Conservation (phyloP, 805 yeast species). For the Schizosaccharomyces octosporus region DNA sequence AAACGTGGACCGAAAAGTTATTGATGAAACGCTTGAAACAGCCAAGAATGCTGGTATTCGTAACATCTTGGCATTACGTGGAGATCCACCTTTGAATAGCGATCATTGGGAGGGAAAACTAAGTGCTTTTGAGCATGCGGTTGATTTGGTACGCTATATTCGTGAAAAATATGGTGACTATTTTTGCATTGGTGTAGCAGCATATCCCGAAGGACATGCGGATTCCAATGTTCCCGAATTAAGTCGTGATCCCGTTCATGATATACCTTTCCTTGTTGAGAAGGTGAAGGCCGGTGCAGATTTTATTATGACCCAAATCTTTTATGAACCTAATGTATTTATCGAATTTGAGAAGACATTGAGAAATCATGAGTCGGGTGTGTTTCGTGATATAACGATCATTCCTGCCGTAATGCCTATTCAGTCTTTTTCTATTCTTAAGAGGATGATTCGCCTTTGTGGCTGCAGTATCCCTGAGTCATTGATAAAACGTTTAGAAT, state of each 20-base stretch:
- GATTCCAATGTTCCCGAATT: constrained; percentile 31
- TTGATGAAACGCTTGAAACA: constrained; percentile 50
- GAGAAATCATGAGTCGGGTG: constrained; percentile 13
- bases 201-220: constrained; percentile 92
- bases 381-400: constrained; percentile 26
- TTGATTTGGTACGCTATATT: constrained; percentile 67
- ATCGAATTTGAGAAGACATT: constrained; percentile 29
- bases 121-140: constrained; percentile 47
- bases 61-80: constrained; percentile 78
- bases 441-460: constrained; percentile 68
- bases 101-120: constrained; percentile 30
- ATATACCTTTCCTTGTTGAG: constrained; percentile 56
- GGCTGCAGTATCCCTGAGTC: constrained; percentile 57
- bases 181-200: constrained; percentile 90
- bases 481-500: constrained; percentile 30
- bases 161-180: constrained; percentile 44
- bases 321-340: constrained; percentile 66
- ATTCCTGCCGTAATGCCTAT: constrained; percentile 86
- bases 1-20: constrained; percentile 50
- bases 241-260: constrained; percentile 36
- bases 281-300: constrained; percentile 89
- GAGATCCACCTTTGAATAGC: constrained; percentile 73
- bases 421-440: constrained; percentile 56
- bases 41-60: constrained; percentile 62
- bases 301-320: constrained; percentile 72